Evolutionary conservation across 805 yeast species (phyloP), one percentile per base, ranked within the genome.

Genomic region (Metschnikowia borealis): DNA sequence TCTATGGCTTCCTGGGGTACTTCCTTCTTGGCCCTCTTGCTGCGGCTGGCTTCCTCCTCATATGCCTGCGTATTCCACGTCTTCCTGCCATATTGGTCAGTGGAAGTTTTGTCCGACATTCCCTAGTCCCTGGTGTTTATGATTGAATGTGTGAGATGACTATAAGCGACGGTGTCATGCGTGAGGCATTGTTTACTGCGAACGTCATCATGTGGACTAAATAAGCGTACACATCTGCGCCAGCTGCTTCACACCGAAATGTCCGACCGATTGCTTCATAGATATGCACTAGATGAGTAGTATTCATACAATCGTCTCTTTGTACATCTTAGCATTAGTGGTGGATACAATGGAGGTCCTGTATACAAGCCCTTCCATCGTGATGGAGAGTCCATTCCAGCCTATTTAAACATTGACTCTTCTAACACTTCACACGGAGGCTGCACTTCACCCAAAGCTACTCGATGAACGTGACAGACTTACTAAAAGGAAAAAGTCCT

Each of bases 61-160:
- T 84, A 86, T 32, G 80, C 86, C 20, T 82, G 84, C 45, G 79
- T 79, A 55, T 87, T 80, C 95, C 95, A 87, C 1, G 84, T 79
- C 52, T 83, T 74, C 51, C 95, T 71, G 0, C 94, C 95, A 64
- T 74, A 74, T 52, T 73, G 78, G 53, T 73, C 78, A 1, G 60
- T 59, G 17, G 70, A 57, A 10, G 57, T 53, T 52, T 67, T 69
- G 7, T 59, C 63, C 5, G 60, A 34, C 60, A 56, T 56, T 13
- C 29, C 29, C 11, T 6, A 6, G 15, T n/a, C 18, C 36, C 35
- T 18, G 10, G 44, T 41, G 35, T 6, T 14, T 40, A 13, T 29
- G 13, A 13, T 10, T 13, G 17, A 8, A 10, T 18, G 35, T 18
- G 26, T n/a, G 44, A 15, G 35, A n/a, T 41, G 44, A 7, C n/a